A percentile compares a stretch with the other conserved stretches of the same genome.
These are phyloP conservation scores for Hexamita inflata DNA, from an alignment of 208 protist genomes.

Conservation along the genomic window DNA sequence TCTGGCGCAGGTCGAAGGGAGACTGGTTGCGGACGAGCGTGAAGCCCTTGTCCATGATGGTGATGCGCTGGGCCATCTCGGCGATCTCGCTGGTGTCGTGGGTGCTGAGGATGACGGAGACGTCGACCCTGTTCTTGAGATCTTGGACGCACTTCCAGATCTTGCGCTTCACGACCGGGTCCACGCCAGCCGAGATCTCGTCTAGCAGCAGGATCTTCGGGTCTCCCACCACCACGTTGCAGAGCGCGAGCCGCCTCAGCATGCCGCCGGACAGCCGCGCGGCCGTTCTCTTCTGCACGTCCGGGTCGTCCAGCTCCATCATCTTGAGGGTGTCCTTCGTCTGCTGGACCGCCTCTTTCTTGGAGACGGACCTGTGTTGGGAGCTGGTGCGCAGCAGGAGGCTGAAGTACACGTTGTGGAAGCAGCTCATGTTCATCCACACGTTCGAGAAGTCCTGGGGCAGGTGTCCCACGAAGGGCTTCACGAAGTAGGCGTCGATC, in stretches of 20 bases:
- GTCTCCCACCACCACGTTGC: not conserved
- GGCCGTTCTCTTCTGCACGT: not conserved
- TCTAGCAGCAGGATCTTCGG: constrained; percentile 7
- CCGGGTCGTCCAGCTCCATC: not conserved
- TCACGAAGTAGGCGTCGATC: not conserved
- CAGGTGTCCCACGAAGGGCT: not conserved
- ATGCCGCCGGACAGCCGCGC: not conserved
- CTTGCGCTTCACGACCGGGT: constrained; percentile 5
- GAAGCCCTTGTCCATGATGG: not conserved
- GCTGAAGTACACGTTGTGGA: not conserved
- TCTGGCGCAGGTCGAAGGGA: not conserved
- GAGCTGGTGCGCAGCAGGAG: not conserved
- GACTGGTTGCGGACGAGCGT: not conserved
- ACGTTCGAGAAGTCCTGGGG: constrained; percentile 19
- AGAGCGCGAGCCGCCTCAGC: constrained; percentile 3
- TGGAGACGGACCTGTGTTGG: not conserved
- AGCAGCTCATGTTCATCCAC: not conserved
- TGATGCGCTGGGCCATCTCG: not conserved
- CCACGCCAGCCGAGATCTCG: constrained; percentile 17
- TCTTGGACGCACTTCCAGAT: constrained; percentile 10
- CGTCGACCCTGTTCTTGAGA: not conserved
- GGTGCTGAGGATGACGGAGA: not conserved
- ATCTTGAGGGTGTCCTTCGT: not conserved
- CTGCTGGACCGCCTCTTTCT: not conserved
- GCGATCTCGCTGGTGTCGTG: not conserved